Base-by-base conservation (phyloP, 2,329 filamentous ascomycete genomes). In the Aureobasidium sp. region DNA sequence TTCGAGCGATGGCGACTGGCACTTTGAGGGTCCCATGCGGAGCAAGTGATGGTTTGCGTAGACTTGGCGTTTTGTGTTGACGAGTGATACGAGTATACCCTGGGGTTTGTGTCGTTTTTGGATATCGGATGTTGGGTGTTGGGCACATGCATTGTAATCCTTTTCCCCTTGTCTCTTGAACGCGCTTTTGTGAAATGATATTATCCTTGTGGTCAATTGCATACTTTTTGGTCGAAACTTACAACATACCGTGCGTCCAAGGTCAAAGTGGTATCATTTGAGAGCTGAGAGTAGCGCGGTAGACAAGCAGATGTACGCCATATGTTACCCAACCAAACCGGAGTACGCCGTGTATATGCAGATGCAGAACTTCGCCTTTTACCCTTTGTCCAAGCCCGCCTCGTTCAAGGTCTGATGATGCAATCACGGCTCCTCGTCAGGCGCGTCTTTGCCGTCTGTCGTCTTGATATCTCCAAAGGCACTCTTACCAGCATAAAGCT, bases 401-500 rank as follows among this genome's bases (percentile, higher is more conserved):
- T 21, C 22, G 34, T 16, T 30, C 48, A 38, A 39, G 3, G 4
- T 11, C 22, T 6, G 12, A 17, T 35, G 61, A 66, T 19, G n/a
- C n/a, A n/a, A n/a, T n/a, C n/a, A n/a, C n/a, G 60, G 54, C 56
- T 67, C 63, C 22, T 63, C 64, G 29, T 64, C 63, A 1, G 59
- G 62, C 38, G 60, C 59, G 41, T 67, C 65, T 40, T 56, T 59
- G 55, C 60, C 63, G 58, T 65, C 62, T 44, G 61, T 65, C 32
- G 53, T 56, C 52, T 57, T 62, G 49, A 56, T 51, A 16, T 61
- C 60, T 21, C 63, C 62, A 52, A 62, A 68, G 0, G 60, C 63
- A 12, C 63, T 61, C 64, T 81, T 82, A 27, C 89, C 89, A 14
- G 84, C 88, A 68, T 95, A 95, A 60, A 95, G 70, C 73, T 93